These are phyloP conservation scores for Trametes hirsuta DNA, from an alignment of 1,284 basidiomycete species.

Conservation along the genomic window DNA sequence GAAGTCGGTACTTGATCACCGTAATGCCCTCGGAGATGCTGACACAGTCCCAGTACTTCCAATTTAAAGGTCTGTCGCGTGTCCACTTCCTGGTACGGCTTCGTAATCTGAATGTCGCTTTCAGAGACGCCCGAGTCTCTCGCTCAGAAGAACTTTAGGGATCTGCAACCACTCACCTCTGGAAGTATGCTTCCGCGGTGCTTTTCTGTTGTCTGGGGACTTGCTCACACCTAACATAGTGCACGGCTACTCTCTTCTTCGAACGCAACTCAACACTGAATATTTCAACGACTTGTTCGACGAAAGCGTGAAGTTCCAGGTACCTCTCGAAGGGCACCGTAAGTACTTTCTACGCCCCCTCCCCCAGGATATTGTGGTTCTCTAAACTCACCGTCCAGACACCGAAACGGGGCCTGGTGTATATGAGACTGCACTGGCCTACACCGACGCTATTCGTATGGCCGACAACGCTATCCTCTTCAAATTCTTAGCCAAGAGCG, in stretches of 20 bases:
- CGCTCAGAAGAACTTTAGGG: constrained; percentile 78
- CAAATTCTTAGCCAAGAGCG: constrained; percentile 91
- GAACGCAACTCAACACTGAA: constrained; percentile 85
- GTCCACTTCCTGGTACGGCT: too few species aligned
- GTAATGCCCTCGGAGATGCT: neutral
- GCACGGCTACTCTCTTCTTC: constrained; percentile 91
- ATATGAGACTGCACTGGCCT: constrained; percentile 92
- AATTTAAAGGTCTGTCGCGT: constrained; percentile 73
- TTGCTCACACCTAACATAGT: constrained; percentile 48
- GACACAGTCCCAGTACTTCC: constrained; percentile 74
- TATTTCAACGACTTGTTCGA: constrained; percentile 94
- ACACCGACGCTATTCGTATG: constrained; percentile 84
- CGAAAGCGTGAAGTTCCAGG: constrained; percentile 70
- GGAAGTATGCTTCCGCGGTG: constrained; percentile 63
- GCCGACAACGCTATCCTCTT: constrained; percentile 95
- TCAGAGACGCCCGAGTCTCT: constrained; percentile 79
- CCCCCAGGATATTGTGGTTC: neutral
- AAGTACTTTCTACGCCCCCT: constrained; percentile 35
- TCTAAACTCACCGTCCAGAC: constrained; percentile 50
- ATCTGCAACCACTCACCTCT: constrained; percentile 81
- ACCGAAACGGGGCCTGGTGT: constrained; percentile 96
- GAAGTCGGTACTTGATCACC: constrained; percentile 59
- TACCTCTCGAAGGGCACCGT: constrained; percentile 94
- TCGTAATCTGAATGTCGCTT: neutral
- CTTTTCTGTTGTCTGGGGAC: too few species aligned